Evolutionary conservation across 352 stramenopile species (phyloP).

Genomic region (Globisporangium irregulare): DNA sequence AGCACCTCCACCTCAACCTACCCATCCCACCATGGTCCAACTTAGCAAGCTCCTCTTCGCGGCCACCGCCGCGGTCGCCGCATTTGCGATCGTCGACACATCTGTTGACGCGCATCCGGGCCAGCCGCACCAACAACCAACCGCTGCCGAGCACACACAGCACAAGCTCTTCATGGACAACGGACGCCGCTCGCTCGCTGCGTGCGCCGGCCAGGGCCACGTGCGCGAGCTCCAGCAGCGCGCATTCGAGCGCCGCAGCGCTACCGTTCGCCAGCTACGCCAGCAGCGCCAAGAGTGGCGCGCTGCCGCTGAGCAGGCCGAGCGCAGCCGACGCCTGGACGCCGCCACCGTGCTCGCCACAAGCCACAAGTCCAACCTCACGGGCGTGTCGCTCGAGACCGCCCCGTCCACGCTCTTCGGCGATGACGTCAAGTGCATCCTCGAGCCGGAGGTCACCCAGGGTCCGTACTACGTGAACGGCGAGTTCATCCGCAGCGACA

Average conservation of each 20-base stretch:
- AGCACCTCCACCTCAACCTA: neutral
- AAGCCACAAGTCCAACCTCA: conserved; percentile 15
- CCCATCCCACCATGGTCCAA: neutral
- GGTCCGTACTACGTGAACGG: conserved; percentile 19
- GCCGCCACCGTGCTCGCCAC: conserved; percentile 9
- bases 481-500: conserved; percentile 14
- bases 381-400: conserved; percentile 2
- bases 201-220: conserved; percentile 8
- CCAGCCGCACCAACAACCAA: neutral
- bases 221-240: conserved; percentile 13
- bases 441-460: conserved; percentile 14
- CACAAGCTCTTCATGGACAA: conserved; percentile 11
- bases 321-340: neutral
- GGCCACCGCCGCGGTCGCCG: neutral
- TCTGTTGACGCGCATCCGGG: conserved; percentile 7
- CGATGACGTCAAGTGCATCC: conserved; percentile 11
- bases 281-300: neutral
- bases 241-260: neutral
- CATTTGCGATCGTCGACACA: conserved; percentile 3
- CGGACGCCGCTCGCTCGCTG: conserved; percentile 12
- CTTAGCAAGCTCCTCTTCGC: neutral
- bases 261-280: conserved; percentile 2
- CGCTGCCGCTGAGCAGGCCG: too few relatives aligned
- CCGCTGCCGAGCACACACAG: neutral
- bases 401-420: conserved; percentile 8